Evolutionary conservation across 2,329 filamentous ascomycete species (phyloP).

Genomic region (Dichotomopilus funicola): DNA sequence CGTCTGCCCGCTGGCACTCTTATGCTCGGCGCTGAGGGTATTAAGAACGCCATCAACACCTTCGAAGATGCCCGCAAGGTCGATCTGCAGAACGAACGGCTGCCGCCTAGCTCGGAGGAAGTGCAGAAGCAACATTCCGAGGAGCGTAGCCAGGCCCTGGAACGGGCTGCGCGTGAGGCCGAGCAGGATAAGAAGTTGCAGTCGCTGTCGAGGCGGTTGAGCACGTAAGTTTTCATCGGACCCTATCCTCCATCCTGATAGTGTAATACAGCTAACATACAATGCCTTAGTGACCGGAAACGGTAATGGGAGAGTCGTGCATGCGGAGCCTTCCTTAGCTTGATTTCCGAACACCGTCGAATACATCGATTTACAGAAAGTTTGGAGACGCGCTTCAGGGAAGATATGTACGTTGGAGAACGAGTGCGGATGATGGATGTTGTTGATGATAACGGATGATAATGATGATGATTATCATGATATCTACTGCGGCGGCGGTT

Average conservation of each 20-base stretch:
- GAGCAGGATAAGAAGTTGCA: conserved; percentile 87
- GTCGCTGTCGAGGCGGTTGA: conserved; percentile 81
- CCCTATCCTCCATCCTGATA: not conserved
- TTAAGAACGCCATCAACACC: conserved; percentile 94
- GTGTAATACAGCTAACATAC: not conserved
- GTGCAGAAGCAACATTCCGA: conserved; percentile 77
- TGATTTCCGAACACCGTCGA: too few species aligned
- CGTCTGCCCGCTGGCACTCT: conserved; percentile 89
- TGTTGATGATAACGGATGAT: too few species aligned
- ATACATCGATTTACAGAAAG: too few species aligned
- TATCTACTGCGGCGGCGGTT: too few species aligned
- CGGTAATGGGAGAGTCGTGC: conserved; percentile 6
- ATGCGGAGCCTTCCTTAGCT: not conserved
- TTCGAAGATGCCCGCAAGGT: conserved; percentile 98
- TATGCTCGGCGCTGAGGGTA: conserved; percentile 96
- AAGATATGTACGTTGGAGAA: too few species aligned
- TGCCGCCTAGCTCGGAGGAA: conserved; percentile 89
- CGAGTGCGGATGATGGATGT: too few species aligned
- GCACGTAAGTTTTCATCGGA: conserved; percentile 65
- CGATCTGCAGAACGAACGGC: conserved; percentile 89
- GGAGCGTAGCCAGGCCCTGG: conserved; percentile 73
- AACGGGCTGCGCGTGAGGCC: conserved; percentile 79
- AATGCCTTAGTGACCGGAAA: conserved; percentile 13
- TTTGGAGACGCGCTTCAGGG: too few species aligned
- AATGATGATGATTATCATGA: too few species aligned